phyloP scores from a whole-genome alignment of 345 rosid species.

The Clarkia xantiana region DNA sequence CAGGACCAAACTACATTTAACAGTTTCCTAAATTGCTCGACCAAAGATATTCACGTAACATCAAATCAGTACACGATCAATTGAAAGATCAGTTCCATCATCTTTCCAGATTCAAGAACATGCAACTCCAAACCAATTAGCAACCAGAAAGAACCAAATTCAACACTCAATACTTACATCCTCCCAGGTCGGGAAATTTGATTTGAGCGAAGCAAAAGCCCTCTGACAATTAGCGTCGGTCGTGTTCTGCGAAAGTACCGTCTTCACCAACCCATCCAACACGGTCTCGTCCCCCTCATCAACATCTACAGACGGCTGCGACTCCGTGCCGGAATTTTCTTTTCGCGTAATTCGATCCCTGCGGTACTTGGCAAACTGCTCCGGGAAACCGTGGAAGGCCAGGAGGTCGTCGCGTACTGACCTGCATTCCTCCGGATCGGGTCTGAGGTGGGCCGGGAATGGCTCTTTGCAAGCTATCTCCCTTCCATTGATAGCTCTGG shows the following conservation, averaged over 20 bases:
- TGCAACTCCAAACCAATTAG: no score
- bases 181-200: slow-evolving; percentile 59
- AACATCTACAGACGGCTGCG: slow-evolving; percentile 12
- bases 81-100: no score
- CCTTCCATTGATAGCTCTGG: neutral
- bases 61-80: no score
- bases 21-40: no score
- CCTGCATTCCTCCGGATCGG: slow-evolving; percentile 37
- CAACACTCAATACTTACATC: slow-evolving; percentile 16
- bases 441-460: slow-evolving; percentile 31
- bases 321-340: slow-evolving; percentile 4
- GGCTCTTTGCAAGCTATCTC: slow-evolving; percentile 12
- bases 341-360: slow-evolving; percentile 18
- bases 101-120: no score
- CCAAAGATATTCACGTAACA: no score
- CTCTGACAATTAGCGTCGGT: slow-evolving; percentile 54
- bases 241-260: slow-evolving; percentile 75
- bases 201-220: slow-evolving; percentile 70
- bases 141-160: neutral
- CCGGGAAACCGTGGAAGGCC: slow-evolving; percentile 47
- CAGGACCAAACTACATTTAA: neutral
- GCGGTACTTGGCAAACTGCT: slow-evolving; percentile 47
- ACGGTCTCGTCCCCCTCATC: slow-evolving; percentile 39
- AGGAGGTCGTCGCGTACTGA: slow-evolving; percentile 40
- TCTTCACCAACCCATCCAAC: slow-evolving; percentile 65